Percentiles rank a stretch among this genome's conserved stretches.
These are phyloP conservation scores for Russula virescens DNA, from an alignment of 768 basidiomycete species.

Conservation along the genomic window DNA sequence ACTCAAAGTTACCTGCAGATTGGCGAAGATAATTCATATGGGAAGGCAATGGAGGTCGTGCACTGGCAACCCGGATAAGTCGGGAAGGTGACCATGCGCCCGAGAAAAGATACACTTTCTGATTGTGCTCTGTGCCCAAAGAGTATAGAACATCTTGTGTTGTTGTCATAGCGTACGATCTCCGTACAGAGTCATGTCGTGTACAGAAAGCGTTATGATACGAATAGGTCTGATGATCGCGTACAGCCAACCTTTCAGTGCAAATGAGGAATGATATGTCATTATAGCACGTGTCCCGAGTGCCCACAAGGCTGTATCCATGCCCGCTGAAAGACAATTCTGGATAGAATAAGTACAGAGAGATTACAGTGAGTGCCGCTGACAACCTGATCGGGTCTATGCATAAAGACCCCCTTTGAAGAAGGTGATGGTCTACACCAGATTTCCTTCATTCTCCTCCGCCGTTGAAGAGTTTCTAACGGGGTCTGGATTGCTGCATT, in stretches of 20 bases:
- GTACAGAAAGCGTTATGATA: not conserved
- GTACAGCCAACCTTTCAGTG: not conserved
- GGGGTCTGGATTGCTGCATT: conserved; percentile 48
- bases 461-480: conserved; percentile 50
- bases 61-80: too few species aligned
- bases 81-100: not conserved
- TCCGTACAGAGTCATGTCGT: not conserved
- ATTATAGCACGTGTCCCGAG: conserved; percentile 18
- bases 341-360: conserved; percentile 23
- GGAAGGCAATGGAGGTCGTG: too few species aligned
- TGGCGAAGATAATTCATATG: too few species aligned
- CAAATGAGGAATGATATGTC: conserved; percentile 12
- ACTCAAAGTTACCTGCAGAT: not conserved
- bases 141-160: not conserved
- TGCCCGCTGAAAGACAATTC: conserved; percentile 16
- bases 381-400: conserved; percentile 16
- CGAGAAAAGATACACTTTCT: not conserved
- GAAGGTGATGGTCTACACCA: conserved; percentile 27
- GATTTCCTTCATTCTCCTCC: conserved; percentile 60
- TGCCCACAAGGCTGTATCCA: conserved; percentile 13
- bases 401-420: conserved; percentile 2
- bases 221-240: not conserved
- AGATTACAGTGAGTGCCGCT: conserved; percentile 20
- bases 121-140: not conserved
- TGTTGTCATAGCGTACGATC: not conserved